A percentile compares a stretch with the other conserved stretches of the same genome.
phyloP scores from a whole-genome alignment of 192 early-diverging fungal genomes.

The Linnemannia hyalina region DNA sequence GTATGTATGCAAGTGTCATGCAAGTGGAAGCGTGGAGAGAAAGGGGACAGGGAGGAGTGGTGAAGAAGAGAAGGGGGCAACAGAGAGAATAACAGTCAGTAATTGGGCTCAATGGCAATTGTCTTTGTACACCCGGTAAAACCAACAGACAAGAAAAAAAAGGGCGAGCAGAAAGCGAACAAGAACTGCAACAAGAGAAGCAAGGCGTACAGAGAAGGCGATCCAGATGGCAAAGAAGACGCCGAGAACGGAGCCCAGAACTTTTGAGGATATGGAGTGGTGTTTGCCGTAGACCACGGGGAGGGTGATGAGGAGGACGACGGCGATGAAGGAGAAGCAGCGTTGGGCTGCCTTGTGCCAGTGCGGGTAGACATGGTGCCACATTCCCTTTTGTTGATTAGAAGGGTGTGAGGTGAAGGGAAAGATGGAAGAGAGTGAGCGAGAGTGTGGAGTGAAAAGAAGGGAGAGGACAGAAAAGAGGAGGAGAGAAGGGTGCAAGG shows the following conservation, averaged over 20 bases:
- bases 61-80: background rate
- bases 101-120: background rate
- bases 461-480: background rate
- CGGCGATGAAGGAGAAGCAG: constrained; percentile 27
- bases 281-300: constrained; percentile 43
- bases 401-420: too few relatives aligned
- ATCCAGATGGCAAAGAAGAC: constrained; percentile 43
- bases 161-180: background rate
- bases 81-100: background rate
- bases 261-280: constrained; percentile 25
- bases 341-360: constrained; percentile 53
- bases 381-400: constrained; percentile 17
- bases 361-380: constrained; percentile 35
- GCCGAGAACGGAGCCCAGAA: constrained; percentile 36
- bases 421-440: background rate
- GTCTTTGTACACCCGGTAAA: background rate
- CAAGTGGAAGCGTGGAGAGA: background rate
- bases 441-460: background rate
- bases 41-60: background rate
- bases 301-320: constrained; percentile 37
- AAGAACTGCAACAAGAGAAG: background rate
- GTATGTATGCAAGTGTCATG: background rate
- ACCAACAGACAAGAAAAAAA: background rate
- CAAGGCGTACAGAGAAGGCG: constrained; percentile 24
- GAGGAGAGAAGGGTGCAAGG: background rate